Percentiles rank a stretch among this genome's conserved stretches.
Conservation (phyloP, 1,139 yeast species). For the Taphrina deformans region DNA sequence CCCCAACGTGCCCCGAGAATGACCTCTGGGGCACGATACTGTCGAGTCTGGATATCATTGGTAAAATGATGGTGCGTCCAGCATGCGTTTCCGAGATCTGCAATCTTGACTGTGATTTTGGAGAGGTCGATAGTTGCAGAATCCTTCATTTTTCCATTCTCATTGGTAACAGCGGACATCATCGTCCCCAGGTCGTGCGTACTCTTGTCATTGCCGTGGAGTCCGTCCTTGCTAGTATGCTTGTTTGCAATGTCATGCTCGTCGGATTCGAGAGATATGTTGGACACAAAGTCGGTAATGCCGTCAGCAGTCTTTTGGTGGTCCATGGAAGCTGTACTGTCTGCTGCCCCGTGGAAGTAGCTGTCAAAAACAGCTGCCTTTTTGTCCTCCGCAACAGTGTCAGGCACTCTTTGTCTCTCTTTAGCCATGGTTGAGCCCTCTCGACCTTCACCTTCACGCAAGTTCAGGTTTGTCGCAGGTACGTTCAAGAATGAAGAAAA, state of each 20-base stretch:
- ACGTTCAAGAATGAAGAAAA: neutral
- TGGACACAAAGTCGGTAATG: constrained; percentile 17
- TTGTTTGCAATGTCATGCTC: neutral
- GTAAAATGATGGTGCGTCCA: constrained; percentile 72
- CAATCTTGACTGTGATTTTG: constrained; percentile 61
- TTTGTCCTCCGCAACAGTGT: neutral
- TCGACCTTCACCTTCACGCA: constrained; percentile 27
- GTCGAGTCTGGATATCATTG: constrained; percentile 82
- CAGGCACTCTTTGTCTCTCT: constrained; percentile 21
- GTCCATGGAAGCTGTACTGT: neutral
- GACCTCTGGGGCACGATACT: constrained; percentile 81
- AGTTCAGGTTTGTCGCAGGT: neutral
- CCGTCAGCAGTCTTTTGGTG: constrained; percentile 29
- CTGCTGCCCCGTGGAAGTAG: neutral
- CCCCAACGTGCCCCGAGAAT: constrained; percentile 74
- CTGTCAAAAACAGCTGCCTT: neutral
- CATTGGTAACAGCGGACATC: neutral
- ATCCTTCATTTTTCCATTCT: neutral
- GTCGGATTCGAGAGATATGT: constrained; percentile 6
- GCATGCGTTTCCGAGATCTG: constrained; percentile 86
- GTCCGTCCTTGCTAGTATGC: neutral
- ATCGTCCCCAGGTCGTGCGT: neutral
- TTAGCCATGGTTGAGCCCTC: constrained; percentile 28
- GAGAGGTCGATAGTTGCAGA: constrained; percentile 9
- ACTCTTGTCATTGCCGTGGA: constrained; percentile 4